Conservation (phyloP, 768 basidiomycete genomes). For the Auricularia cornea region DNA sequence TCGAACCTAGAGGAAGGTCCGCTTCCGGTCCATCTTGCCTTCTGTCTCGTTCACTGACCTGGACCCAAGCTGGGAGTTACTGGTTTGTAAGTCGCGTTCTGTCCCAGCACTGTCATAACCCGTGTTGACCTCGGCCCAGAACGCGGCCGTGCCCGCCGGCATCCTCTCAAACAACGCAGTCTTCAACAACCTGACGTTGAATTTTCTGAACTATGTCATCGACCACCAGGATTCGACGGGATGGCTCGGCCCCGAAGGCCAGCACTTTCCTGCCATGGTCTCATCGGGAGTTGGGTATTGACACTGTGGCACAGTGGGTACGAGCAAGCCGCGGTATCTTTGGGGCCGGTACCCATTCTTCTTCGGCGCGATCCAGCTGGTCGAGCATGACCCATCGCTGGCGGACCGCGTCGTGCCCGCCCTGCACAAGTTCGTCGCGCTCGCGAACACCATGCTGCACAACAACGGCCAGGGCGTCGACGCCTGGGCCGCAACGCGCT, state of each 20-base stretch:
- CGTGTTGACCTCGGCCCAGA: too few species aligned
- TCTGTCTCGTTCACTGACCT: neutral
- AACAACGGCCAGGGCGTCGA: constrained; percentile 43
- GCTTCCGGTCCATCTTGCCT: neutral
- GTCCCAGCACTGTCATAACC: neutral
- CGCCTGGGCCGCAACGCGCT: constrained; percentile 44
- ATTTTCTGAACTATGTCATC: constrained; percentile 30
- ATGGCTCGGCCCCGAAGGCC: constrained; percentile 49
- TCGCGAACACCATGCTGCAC: constrained; percentile 49
- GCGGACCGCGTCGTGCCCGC: constrained; percentile 39
- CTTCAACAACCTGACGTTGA: neutral
- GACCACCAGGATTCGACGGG: constrained; percentile 45
- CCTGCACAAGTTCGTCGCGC: constrained; percentile 42
- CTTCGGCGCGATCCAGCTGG: constrained; percentile 51
- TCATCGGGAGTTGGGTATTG: neutral
- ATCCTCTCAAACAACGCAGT: neutral
- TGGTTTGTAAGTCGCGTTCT: neutral
- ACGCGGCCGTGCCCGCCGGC: neutral
- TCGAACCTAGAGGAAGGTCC: constrained; percentile 29
- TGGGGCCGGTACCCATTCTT: constrained; percentile 55
- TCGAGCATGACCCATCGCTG: constrained; percentile 37
- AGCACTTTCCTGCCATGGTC: constrained; percentile 4
- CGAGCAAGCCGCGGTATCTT: constrained; percentile 43
- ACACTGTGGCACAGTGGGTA: constrained; percentile 12
- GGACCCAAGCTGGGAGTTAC: neutral